Evolutionary conservation across 495 filamentous ascomycete species (phyloP), one percentile per base, ranked within the genome.

Genomic region (Hypoxylon subgilvum): DNA sequence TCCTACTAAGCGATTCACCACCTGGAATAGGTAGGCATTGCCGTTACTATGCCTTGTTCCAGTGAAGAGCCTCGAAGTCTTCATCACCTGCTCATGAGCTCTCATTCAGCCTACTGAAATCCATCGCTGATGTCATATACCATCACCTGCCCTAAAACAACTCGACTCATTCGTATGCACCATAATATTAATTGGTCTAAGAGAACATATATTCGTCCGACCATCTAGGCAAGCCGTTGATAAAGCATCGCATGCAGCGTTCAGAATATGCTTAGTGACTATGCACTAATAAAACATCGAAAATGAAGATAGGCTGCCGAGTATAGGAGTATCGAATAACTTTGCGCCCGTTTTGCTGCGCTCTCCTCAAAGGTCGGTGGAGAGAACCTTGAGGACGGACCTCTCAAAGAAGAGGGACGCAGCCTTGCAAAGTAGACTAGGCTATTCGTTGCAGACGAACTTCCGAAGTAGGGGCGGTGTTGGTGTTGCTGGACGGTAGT

Each of bases 371-470:
- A 47, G 28, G 10, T n/a, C 19, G 18, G 21, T 9, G 16, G 16
- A 13, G 10, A 18, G 19, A n/a, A 8, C 27, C 2, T 23, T 7
- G 10, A 27, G 13, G 18, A 13, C n/a, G 21, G 52, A 19, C 10
- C 18, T 27, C 38, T 32, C 42, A 55, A 12, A 50, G 54, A 42
- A 58, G 61, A 22, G 61, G 49, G 27, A 59, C 22, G 13, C 50
- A 42, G 27, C 23, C 8, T 27, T 38, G 55, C 52, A 41, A 63
- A 22, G 67, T 60, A 13, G 61, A 57, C 32, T 70, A 61, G 19
- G 67, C 57, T 19, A 61, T 63, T 52, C 57, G 61, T 23, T 63
- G 68, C 13, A 67, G 45, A 25, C 60, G 66, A 14, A 61, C 53
- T 47, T 47, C 52, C 5, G 64, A 41, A n/a, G 57, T 31, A 32